Conservation (phyloP, 75 land plant species). For the Gnetum montanum region DNA sequence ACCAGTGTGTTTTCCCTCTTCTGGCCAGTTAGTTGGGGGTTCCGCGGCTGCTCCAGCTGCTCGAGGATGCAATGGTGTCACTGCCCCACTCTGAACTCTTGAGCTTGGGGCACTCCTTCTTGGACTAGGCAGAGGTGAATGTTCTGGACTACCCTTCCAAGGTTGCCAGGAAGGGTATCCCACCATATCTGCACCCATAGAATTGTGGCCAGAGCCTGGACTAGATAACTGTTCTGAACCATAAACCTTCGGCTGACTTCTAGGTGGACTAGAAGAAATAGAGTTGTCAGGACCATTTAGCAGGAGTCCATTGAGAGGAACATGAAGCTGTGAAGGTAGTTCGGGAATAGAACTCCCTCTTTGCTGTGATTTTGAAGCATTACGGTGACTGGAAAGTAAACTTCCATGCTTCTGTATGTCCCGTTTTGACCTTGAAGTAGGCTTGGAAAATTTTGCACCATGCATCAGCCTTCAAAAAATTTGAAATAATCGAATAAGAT, state of each 20-base stretch:
- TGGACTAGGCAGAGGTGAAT: slow-evolving; percentile 80
- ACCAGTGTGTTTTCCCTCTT: slow-evolving; percentile 58
- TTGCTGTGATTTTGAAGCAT: slow-evolving; percentile 27
- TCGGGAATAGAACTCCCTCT: slow-evolving; percentile 12
- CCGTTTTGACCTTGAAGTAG: slow-evolving; percentile 10
- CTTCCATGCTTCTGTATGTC: slow-evolving; percentile 19
- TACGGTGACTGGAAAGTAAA: slow-evolving; percentile 12
- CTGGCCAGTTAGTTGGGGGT: slow-evolving; percentile 42
- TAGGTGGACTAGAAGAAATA: slow-evolving; percentile 64
- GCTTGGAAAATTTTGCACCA: slow-evolving; percentile 19
- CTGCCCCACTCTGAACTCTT: slow-evolving; percentile 73
- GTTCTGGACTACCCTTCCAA: slow-evolving; percentile 63
- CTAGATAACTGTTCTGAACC: slow-evolving; percentile 67
- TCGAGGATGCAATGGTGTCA: slow-evolving; percentile 81
- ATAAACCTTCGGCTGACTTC: slow-evolving; percentile 45
- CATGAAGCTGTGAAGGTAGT: slow-evolving; percentile 28
- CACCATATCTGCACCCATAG: slow-evolving; percentile 53
- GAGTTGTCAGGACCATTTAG: slow-evolving; percentile 67
- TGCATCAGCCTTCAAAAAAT: slow-evolving; percentile 21
- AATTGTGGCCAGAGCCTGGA: slow-evolving; percentile 73
- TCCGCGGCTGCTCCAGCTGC: slow-evolving; percentile 40
- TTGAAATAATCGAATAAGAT: no score
- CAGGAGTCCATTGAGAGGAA: slow-evolving; percentile 35
- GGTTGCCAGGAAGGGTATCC: slow-evolving; percentile 64
- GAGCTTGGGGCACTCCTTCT: slow-evolving; percentile 86